Conservation (phyloP, 192 early-diverging fungal genomes). For the Backusella psychrophila region DNA sequence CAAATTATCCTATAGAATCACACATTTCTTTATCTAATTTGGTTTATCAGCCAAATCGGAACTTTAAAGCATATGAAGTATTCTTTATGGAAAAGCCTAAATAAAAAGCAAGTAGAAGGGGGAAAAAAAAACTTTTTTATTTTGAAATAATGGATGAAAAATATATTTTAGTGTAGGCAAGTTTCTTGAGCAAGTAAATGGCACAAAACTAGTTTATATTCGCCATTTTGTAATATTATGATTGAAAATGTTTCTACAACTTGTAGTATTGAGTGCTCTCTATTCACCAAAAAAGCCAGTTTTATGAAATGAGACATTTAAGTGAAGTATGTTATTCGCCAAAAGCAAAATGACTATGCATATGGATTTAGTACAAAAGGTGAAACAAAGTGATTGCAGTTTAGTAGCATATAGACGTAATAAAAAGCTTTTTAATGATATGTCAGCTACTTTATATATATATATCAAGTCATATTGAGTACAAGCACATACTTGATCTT, state of each 20-base stretch:
- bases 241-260: neutral
- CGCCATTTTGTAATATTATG: neutral
- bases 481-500: neutral
- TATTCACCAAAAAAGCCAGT: neutral
- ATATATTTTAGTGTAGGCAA: neutral
- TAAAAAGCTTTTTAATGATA: neutral
- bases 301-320: neutral
- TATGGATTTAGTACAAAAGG: neutral
- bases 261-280: neutral
- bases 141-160: neutral
- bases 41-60: neutral
- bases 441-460: neutral
- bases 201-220: neutral
- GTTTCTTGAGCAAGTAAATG: neutral
- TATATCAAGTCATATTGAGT: neutral
- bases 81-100: neutral
- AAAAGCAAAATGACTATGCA: neutral
- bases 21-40: neutral
- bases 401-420: neutral
- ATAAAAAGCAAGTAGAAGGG: neutral
- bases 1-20: neutral
- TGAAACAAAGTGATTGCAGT: neutral
- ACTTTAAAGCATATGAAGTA: neutral
- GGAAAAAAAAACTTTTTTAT: neutral
- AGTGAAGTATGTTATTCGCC: neutral